Base-by-base conservation (phyloP, 176 grass and related monocot species). In the Triticum monococcum region DNA sequence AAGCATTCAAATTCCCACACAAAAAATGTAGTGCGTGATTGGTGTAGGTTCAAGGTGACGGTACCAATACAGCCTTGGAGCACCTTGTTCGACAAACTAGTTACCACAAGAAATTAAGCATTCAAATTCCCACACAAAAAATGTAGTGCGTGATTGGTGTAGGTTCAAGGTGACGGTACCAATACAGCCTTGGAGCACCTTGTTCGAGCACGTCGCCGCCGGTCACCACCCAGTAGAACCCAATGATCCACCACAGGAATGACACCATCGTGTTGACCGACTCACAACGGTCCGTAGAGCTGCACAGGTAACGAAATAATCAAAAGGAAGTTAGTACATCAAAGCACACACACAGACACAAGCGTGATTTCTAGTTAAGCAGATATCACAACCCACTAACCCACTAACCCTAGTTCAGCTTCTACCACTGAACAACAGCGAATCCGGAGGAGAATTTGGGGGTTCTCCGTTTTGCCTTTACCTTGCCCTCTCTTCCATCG, bases 231-330 rank as follows among this genome's bases (percentile, higher is more conserved):
- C 94, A 99, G 83, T 94, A 99, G 87, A 99, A 97, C 68, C 97
- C 97, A 86, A 97, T 73, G 57, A 99, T 88, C 97, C 97, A 99
- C 97, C 97, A 99, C 40, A 99, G 78, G 86, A 99, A 91, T 28
- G 97, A 99, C 41, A 78, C 66, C 85, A 92, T 67, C 0, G 92
- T 97, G 85, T 99, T 99, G 40, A 99, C 30, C 11, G 97, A 94
- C 86, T 99, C 97, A 1, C 97, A 99, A 32, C 84, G 84, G 63
- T 91, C 94, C 1, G 86, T 64, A 64, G 73, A 85, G 60, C 97
- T 99, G 92, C 23, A 78, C 13, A 56, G 50, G 64, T 24, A 85
- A 80, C 54, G 43, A 16, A 79, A 87, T 72, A 24, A 81, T 26
- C 22, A 81, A 32, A 52, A 50, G 9, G 20, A 4, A 16, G 25